Evolutionary conservation across 176 grass and related monocot species (phyloP).

Genomic region (Paspalum notatum): DNA sequence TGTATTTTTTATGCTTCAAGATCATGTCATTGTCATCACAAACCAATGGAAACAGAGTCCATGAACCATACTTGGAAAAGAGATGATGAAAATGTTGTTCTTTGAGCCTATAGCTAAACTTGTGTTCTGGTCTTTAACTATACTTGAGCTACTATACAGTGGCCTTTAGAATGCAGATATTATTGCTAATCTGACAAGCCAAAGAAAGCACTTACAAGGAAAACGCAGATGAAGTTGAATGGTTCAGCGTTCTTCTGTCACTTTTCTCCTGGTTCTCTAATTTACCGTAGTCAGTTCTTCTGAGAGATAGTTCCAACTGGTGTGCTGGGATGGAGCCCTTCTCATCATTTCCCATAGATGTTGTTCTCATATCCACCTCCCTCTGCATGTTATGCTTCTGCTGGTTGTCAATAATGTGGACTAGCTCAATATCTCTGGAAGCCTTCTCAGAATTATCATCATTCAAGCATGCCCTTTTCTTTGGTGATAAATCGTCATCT

Average conservation of each 20-base stretch:
- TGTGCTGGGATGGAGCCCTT: slow-evolving; percentile 43
- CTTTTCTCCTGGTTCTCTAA: slow-evolving; percentile 60
- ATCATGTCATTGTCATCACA: not conserved
- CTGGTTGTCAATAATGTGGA: slow-evolving; percentile 53
- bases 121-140: slow-evolving; percentile 3
- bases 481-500: slow-evolving; percentile 31
- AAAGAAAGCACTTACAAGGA: slow-evolving; percentile 64
- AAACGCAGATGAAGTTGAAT: slow-evolving; percentile 93
- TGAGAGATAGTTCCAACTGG: slow-evolving; percentile 86
- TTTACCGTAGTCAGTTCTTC: slow-evolving; percentile 68
- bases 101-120: not conserved
- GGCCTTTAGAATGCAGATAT: not conserved
- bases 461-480: slow-evolving; percentile 27
- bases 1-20: slow-evolving; percentile 4
- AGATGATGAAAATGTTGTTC: slow-evolving; percentile 25
- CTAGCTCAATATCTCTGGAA: slow-evolving; percentile 46
- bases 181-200: not conserved
- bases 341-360: slow-evolving; percentile 34
- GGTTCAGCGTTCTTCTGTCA: slow-evolving; percentile 73
- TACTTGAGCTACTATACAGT: not conserved
- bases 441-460: slow-evolving; percentile 36
- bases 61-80: not conserved
- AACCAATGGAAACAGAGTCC: not conserved
- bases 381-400: slow-evolving; percentile 7
- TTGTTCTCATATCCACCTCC: slow-evolving; percentile 31